Evolutionary conservation across 345 rosid species (phyloP), one percentile per base, ranked within the genome.

Genomic region (Salix viminalis): DNA sequence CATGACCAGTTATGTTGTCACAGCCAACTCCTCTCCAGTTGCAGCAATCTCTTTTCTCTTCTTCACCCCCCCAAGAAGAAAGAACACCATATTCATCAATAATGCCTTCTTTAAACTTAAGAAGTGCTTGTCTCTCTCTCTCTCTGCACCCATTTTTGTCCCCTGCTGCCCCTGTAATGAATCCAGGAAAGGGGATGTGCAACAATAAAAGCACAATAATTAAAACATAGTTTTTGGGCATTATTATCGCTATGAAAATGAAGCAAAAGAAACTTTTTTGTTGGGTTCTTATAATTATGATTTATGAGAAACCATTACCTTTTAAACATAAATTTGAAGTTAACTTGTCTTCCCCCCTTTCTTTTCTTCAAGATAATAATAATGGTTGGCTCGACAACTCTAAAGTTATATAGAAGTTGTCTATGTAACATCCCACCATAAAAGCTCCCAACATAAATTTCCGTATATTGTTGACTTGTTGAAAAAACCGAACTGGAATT

Each of bases 11-110:
- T 19, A 4, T 34, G 28, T 70, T 62, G 58, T 73, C 68, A 23
- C 85, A 82, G 7, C 1, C 13, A n/a, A 84, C 82, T 21, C 85
- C 82, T 14, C 30, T 67, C 85, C 87, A 82, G 26, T 67, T 44
- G 77, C 86, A 80, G 30, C 80, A 80, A 34, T 84, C 80, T 65
- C 66, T 73, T 37, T 62, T 73, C 14, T 58, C 30, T 15, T 74
- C 81, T 46, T 79, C 67, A 15, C 3, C 32, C 14, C 80, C 77
- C 84, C 80, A 84, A 2, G 84, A 80, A 39, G 86, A 83, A 34
- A 83, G 72, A n/a, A 21, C 69, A 13, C 41, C 71, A 36, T 56
- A 61, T 0, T 75, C 67, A 70, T 81, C 86, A 3, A 48, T 32
- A 10, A 84, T 76, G 64, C 65, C 74, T 44, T 73, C 58, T 66